Evolutionary conservation across 1,284 basidiomycete species (phyloP).

Genomic region (Rhodotorula sp.): DNA sequence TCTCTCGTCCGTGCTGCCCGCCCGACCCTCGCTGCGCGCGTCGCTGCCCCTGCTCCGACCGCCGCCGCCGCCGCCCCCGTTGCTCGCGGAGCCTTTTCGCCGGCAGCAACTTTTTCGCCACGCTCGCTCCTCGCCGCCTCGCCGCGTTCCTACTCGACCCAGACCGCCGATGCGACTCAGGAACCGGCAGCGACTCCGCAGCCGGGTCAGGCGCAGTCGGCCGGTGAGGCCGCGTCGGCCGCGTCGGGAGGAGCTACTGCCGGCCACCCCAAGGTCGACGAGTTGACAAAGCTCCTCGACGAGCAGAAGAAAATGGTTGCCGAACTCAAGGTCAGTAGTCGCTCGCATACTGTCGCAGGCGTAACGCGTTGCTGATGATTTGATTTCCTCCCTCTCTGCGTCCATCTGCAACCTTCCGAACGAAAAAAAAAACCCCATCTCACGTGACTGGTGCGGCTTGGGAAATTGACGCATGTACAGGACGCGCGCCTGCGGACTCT

Average conservation of each 20-base stretch:
- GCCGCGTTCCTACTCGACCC: neutral
- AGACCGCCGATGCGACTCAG: neutral
- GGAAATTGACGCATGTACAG: slow-evolving; percentile 9
- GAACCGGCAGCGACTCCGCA: slow-evolving; percentile 1
- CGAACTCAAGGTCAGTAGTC: slow-evolving; percentile 35
- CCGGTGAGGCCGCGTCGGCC: slow-evolving; percentile 1
- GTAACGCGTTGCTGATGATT: neutral
- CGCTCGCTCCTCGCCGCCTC: neutral
- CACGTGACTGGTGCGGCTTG: neutral
- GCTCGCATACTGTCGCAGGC: too few species aligned
- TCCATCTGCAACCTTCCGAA: too few species aligned
- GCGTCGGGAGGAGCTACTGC: neutral
- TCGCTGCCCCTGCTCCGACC: neutral
- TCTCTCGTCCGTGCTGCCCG: slow-evolving; percentile 15
- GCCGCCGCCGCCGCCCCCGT: neutral
- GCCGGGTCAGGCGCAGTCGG: neutral
- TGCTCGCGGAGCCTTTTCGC: neutral
- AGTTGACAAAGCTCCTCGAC: slow-evolving; percentile 25
- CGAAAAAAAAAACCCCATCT: neutral
- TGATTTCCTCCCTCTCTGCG: neutral
- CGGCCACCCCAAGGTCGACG: slow-evolving; percentile 10
- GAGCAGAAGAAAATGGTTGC: slow-evolving; percentile 37
- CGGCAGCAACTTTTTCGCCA: slow-evolving; percentile 3
- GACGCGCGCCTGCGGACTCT: slow-evolving; percentile 45
- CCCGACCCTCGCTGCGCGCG: neutral